Conservation (phyloP, 176 grass and related monocot species). For the maize (Zea mays) region DNA sequence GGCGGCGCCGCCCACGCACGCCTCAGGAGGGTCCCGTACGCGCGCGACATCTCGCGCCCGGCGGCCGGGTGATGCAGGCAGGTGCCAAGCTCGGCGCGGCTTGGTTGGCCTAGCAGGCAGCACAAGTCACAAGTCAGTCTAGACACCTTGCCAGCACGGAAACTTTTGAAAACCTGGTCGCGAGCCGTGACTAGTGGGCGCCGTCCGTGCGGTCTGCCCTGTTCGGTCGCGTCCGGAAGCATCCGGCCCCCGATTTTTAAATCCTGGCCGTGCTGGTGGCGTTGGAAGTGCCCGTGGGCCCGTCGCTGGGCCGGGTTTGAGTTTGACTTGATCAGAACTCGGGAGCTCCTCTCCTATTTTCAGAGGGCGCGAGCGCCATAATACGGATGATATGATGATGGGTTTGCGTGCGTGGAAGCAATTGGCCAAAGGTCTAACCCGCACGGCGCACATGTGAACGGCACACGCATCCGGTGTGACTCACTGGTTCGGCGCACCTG, state of each 20-base stretch:
- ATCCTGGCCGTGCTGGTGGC: too few species aligned
- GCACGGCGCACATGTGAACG: slow-evolving; percentile 6
- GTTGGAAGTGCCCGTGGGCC: neutral
- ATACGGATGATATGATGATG: neutral
- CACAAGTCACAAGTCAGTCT: too few species aligned
- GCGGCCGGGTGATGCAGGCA: neutral
- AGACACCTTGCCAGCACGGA: neutral
- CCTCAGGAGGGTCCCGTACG: neutral
- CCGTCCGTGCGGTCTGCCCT: neutral
- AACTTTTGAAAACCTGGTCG: neutral
- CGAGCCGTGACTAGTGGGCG: neutral
- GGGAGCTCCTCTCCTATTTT: neutral
- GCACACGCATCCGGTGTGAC: neutral
- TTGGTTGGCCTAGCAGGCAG: neutral
- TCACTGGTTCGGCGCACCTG: too few species aligned
- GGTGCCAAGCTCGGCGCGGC: too few species aligned
- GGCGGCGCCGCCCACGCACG: neutral
- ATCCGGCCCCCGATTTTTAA: too few species aligned
- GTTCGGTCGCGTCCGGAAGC: too few species aligned
- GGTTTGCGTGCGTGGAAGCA: neutral
- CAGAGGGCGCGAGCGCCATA: neutral
- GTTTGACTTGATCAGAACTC: neutral
- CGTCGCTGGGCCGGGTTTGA: neutral
- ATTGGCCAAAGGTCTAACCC: neutral
- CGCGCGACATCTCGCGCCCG: neutral